These are phyloP conservation scores for Aspergillus coremiiformis DNA, from an alignment of 495 filamentous ascomycete species.

Conservation along the genomic window DNA sequence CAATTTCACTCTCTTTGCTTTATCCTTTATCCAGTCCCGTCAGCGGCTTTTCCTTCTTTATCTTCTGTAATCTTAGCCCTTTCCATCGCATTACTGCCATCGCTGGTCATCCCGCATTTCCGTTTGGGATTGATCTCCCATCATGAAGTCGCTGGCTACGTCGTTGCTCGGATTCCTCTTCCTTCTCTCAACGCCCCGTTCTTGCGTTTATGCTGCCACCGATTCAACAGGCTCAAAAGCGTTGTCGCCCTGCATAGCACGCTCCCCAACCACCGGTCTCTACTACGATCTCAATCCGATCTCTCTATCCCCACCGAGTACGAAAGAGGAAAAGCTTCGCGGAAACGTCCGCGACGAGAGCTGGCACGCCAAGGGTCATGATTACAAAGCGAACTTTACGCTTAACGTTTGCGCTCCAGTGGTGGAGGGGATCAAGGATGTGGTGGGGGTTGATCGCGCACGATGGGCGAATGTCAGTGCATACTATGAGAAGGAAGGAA, in stretches of 20 bases:
- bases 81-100: neutral
- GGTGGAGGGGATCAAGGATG: constrained; percentile 64
- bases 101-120: neutral
- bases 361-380: constrained; percentile 77
- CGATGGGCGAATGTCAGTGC: constrained; percentile 80
- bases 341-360: constrained; percentile 59
- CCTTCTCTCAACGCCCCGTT: constrained; percentile 13
- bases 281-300: constrained; percentile 89
- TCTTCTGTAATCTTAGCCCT: neutral
- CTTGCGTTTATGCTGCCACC: constrained; percentile 17
- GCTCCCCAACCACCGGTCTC: constrained; percentile 61
- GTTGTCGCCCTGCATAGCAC: constrained; percentile 64
- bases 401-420: constrained; percentile 89
- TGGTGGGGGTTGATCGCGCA: constrained; percentile 57
- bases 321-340: constrained; percentile 49
- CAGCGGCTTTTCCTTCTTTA: constrained; percentile 12
- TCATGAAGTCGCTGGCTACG: constrained; percentile 18
- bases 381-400: constrained; percentile 86
- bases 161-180: constrained; percentile 12
- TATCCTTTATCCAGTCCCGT: no score
- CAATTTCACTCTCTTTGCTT: no score
- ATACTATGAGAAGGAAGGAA: constrained; percentile 68
- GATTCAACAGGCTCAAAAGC: constrained; percentile 24
- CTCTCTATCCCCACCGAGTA: constrained; percentile 44
- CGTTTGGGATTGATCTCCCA: neutral